Percentiles rank a stretch among this genome's conserved stretches.
Conservation (phyloP, 371 early-diverging fungal species). For the Coemansia sp. region DNA sequence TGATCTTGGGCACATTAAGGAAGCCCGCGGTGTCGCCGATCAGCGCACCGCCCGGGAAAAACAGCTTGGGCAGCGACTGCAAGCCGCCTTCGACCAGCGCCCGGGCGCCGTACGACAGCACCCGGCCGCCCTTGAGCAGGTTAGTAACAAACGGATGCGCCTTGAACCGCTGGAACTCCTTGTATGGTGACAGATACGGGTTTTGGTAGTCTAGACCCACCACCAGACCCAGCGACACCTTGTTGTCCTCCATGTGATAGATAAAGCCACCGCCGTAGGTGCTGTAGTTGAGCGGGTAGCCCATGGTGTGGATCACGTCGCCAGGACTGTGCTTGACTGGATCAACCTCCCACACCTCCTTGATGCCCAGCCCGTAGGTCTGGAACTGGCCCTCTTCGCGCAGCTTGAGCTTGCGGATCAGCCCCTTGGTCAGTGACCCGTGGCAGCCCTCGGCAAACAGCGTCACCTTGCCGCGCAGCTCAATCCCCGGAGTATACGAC, state of each 20-base stretch:
- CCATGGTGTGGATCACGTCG: constrained; percentile 83
- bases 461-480: constrained; percentile 91
- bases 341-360: constrained; percentile 97
- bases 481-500: constrained; percentile 94
- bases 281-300: constrained; percentile 87
- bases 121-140: constrained; percentile 88
- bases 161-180: constrained; percentile 96
- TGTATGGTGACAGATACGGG: constrained; percentile 93
- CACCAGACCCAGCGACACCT: constrained; percentile 87
- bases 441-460: constrained; percentile 98
- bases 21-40: constrained; percentile 97
- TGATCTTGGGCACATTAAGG: constrained; percentile 97
- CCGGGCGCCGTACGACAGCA: constrained; percentile 94
- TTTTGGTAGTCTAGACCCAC: constrained; percentile 94
- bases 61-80: constrained; percentile 89
- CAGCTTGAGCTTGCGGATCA: constrained; percentile 84
- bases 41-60: constrained; percentile 95
- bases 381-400: constrained; percentile 65
- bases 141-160: constrained; percentile 84
- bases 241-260: constrained; percentile 91
- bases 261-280: constrained; percentile 96
- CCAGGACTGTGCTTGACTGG: constrained; percentile 87
- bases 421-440: constrained; percentile 90
- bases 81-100: constrained; percentile 95
- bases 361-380: constrained; percentile 95